Percentiles rank a stretch among this genome's conserved stretches.
Conservation (phyloP, 106 monocot species). For the Dendrobium nobile region DNA sequence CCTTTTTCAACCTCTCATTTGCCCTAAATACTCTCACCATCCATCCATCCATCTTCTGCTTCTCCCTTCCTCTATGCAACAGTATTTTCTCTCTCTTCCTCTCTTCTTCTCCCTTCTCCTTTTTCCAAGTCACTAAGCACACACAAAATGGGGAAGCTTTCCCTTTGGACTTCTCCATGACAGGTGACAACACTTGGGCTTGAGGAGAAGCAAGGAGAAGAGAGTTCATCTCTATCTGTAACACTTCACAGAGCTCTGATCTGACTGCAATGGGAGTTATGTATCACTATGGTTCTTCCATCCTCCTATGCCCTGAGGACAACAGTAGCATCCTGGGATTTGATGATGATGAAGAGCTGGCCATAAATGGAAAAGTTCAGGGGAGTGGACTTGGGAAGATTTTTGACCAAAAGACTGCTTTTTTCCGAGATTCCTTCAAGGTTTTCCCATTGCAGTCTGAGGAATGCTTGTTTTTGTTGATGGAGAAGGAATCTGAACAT, state of each 20-base stretch:
- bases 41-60: background rate
- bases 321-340: conserved; percentile 48
- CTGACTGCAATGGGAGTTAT: conserved; percentile 22
- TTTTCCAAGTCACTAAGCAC: background rate
- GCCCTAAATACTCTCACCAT: conserved; percentile 2
- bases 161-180: background rate
- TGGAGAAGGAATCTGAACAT: conserved; percentile 48
- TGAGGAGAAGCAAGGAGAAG: conserved; percentile 2
- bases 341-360: conserved; percentile 43
- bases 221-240: conserved; percentile 3
- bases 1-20: background rate
- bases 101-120: background rate
- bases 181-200: background rate
- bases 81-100: background rate
- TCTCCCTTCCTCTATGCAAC: background rate
- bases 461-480: conserved; percentile 42
- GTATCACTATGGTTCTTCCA: conserved; percentile 37
- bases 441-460: conserved; percentile 36
- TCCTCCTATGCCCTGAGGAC: conserved; percentile 65
- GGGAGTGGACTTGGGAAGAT: conserved; percentile 3
- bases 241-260: conserved; percentile 1
- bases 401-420: conserved; percentile 13
- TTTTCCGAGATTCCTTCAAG: conserved; percentile 30
- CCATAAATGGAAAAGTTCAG: background rate
- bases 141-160: conserved; percentile 1